These are phyloP conservation scores for Gaertneriomyces sp. DNA, from an alignment of 192 early-diverging fungal species.

Conservation along the genomic window DNA sequence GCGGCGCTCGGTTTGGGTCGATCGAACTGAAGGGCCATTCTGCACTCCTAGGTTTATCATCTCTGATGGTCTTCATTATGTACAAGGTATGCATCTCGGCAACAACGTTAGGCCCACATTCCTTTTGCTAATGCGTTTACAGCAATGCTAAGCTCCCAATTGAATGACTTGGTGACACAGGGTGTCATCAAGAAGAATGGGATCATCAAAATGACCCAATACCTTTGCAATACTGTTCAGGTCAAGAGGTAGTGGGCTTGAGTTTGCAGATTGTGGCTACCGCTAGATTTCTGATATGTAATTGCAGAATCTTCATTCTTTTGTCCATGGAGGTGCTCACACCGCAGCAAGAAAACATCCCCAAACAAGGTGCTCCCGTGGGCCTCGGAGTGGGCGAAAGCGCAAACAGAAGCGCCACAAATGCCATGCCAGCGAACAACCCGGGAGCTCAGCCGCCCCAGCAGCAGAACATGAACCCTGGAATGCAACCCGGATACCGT, in stretches of 20 bases:
- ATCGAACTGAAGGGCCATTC: not conserved
- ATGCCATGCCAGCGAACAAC: conserved; percentile 29
- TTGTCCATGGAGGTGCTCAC: conserved; percentile 48
- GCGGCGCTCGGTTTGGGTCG: not conserved
- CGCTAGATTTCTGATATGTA: not conserved
- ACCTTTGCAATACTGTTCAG: conserved; percentile 45
- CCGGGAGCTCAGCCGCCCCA: conserved; percentile 7
- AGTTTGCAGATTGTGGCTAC: not conserved
- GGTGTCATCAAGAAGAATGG: conserved; percentile 48
- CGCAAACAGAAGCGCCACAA: conserved; percentile 15
- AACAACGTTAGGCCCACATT: not conserved
- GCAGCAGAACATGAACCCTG: conserved; percentile 1
- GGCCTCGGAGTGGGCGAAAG: conserved; percentile 3
- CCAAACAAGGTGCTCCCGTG: conserved; percentile 12
- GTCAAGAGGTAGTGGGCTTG: conserved; percentile 45
- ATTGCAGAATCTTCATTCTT: conserved; percentile 44
- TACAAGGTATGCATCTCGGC: conserved; percentile 53
- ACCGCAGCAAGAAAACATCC: conserved; percentile 21
- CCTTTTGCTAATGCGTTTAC: not conserved
- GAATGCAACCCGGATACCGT: not conserved
- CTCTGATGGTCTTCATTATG: conserved; percentile 61
- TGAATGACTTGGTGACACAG: conserved; percentile 45
- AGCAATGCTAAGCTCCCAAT: conserved; percentile 63
- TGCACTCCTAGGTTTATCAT: conserved; percentile 50
- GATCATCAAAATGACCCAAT: conserved; percentile 49